Conservation (phyloP, 106 monocot genomes). For the Dendrobium officinale region DNA sequence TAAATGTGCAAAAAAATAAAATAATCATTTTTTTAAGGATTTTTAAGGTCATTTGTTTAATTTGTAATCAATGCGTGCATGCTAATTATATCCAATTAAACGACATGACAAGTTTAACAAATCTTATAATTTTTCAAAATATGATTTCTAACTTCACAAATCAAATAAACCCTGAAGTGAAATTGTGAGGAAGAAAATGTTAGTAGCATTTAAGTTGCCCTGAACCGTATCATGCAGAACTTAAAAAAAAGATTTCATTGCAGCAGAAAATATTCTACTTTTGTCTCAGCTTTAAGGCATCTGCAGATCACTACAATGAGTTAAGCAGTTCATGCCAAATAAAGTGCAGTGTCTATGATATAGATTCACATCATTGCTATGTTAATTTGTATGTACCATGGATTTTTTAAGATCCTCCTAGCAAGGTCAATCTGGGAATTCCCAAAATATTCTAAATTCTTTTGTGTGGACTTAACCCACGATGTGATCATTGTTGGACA, state of each 20-base stretch:
- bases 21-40: no score
- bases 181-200: background rate
- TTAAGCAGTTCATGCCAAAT: background rate
- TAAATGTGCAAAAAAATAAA: no score
- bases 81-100: no score
- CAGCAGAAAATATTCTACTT: background rate
- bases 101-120: no score
- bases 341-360: background rate
- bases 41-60: no score
- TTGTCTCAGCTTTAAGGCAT: background rate
- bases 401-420: background rate
- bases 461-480: background rate
- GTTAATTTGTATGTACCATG: no score
- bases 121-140: no score
- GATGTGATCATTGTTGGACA: background rate
- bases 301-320: background rate
- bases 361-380: background rate
- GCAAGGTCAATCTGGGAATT: background rate
- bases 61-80: no score
- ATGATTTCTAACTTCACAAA: no score
- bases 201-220: background rate
- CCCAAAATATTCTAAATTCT: background rate
- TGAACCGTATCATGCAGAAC: background rate
- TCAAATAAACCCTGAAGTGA: no score
- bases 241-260: background rate